phyloP scores from a whole-genome alignment of 1,139 yeast species.

The Saccharomyces pastorianus region DNA sequence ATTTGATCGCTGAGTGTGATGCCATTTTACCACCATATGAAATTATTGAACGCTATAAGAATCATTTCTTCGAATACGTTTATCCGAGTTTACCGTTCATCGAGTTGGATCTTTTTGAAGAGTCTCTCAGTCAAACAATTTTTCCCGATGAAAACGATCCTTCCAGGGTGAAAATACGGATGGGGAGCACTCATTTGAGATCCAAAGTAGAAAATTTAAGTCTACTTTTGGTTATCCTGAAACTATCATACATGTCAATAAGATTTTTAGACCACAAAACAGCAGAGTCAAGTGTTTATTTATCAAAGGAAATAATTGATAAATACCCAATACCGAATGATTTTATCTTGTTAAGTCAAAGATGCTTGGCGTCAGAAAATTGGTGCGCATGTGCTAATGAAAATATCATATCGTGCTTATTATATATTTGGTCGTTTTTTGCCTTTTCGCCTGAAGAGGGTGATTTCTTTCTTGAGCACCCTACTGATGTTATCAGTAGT shows the following conservation, averaged over 20 bases:
- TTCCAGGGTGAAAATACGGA: conserved; percentile 16
- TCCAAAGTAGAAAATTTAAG: conserved; percentile 24
- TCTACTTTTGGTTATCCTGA: conserved; percentile 22
- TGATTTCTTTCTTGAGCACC: conserved; percentile 28
- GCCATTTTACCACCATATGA: conserved; percentile 14
- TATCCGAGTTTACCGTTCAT: conserved; percentile 18
- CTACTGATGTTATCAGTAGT: conserved; percentile 28
- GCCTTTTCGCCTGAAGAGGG: conserved; percentile 31
- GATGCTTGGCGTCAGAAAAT: conserved; percentile 15
- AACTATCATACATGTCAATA: conserved; percentile 23
- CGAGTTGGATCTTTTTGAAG: conserved; percentile 17
- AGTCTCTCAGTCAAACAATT: conserved; percentile 13
- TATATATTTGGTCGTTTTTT: neutral
- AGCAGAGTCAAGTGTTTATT: conserved; percentile 4
- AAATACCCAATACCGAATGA: conserved; percentile 25
- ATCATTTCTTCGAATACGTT: conserved; percentile 16
- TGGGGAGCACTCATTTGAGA: conserved; percentile 24
- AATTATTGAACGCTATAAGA: conserved; percentile 13
- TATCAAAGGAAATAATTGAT: conserved; percentile 14
- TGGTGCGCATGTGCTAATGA: too few relatives aligned
- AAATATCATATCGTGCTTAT: too few relatives aligned
- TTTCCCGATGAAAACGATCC: conserved; percentile 14
- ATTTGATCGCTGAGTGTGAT: conserved; percentile 12
- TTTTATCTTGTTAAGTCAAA: conserved; percentile 18
- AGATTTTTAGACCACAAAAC: conserved; percentile 14